Conservation (phyloP, 208 protist species). For the Pavlovales sp. region DNA sequence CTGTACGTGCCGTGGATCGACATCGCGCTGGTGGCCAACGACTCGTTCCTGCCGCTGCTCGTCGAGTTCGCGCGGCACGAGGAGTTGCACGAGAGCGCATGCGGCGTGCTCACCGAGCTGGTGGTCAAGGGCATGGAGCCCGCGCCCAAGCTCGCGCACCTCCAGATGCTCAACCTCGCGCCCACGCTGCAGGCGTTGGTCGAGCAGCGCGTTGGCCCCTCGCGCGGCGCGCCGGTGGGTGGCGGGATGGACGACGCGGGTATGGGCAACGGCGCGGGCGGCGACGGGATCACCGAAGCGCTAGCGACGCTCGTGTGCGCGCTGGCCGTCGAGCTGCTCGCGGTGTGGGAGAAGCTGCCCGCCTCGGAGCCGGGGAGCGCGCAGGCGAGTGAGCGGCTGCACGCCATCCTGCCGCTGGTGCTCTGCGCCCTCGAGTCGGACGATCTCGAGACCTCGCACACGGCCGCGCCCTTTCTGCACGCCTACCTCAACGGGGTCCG, state of each 20-base stretch:
- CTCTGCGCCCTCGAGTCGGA: neutral
- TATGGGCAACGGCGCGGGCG: too few relatives aligned
- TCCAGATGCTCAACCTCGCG: neutral
- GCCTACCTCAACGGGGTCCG: conserved; percentile 2
- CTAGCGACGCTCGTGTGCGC: neutral
- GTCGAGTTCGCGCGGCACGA: neutral
- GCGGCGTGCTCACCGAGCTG: neutral
- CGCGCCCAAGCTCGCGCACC: conserved; percentile 1
- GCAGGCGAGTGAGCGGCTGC: neutral
- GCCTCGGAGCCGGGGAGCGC: neutral
- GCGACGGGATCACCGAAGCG: neutral
- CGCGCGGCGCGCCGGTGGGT: too few relatives aligned
- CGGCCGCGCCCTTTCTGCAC: conserved; percentile 12
- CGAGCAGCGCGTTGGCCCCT: too few relatives aligned
- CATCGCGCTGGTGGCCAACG: conserved; percentile 16
- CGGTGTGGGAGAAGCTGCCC: conserved; percentile 15
- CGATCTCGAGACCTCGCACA: neutral
- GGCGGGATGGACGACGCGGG: too few relatives aligned
- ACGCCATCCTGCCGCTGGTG: neutral
- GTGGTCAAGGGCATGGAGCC: conserved; percentile 26
- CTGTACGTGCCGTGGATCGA: conserved; percentile 4
- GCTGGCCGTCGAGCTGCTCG: conserved; percentile 10
- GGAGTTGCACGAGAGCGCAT: conserved; percentile 15
- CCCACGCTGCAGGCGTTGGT: neutral
- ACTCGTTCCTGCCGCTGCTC: neutral